These are phyloP conservation scores for Colletotrichum echinochloae DNA, from an alignment of 2,329 filamentous ascomycete genomes.

Conservation along the genomic window DNA sequence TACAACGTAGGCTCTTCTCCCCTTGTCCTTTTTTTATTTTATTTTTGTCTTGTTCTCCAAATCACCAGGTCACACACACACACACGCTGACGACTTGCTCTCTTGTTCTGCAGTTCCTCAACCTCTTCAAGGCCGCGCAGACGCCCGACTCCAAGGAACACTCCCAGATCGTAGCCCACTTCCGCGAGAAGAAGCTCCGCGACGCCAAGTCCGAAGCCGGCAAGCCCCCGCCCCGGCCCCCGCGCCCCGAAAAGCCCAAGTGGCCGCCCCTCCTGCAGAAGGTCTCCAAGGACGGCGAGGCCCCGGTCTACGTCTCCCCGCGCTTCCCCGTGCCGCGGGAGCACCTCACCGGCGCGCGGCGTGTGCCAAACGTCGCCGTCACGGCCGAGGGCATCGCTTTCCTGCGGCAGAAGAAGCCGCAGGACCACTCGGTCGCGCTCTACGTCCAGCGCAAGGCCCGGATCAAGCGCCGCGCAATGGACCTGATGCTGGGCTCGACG, in stretches of 20 bases:
- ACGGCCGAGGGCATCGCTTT: slow-evolving; percentile 71
- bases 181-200: slow-evolving; percentile 47
- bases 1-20: slow-evolving; percentile 65
- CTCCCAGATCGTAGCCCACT: slow-evolving; percentile 54
- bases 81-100: not conserved
- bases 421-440: slow-evolving; percentile 67
- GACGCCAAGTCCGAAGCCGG: slow-evolving; percentile 9
- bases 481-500: slow-evolving; percentile 45
- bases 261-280: slow-evolving; percentile 51
- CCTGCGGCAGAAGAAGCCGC: slow-evolving; percentile 74
- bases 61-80: not conserved
- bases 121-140: slow-evolving; percentile 55
- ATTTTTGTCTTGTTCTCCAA: no score
- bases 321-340: slow-evolving; percentile 61
- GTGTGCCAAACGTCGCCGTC: slow-evolving; percentile 68
- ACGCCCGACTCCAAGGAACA: slow-evolving; percentile 54
- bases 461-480: slow-evolving; percentile 54
- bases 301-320: slow-evolving; percentile 61
- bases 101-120: slow-evolving; percentile 52
- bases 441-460: slow-evolving; percentile 65
- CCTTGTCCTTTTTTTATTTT: no score
- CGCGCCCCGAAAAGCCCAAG: slow-evolving; percentile 40
- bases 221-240: slow-evolving; percentile 39
- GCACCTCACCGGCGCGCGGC: slow-evolving; percentile 60
- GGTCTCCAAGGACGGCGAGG: slow-evolving; percentile 49